phyloP scores from a whole-genome alignment of 139 green algal species.

The Chlamydomonas sphaeroides region DNA sequence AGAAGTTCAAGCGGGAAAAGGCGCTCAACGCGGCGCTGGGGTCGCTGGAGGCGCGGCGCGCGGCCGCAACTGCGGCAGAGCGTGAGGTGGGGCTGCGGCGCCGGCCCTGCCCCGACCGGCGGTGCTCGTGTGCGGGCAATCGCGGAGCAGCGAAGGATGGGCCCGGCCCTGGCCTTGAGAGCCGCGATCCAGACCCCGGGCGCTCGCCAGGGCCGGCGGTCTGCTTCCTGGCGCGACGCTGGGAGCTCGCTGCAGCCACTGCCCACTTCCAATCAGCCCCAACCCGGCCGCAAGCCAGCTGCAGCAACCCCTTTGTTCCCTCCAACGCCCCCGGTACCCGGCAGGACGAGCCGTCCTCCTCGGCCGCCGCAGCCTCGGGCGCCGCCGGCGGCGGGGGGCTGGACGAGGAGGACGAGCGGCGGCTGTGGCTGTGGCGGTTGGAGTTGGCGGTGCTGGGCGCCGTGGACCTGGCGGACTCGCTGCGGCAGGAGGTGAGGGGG shows the following conservation, averaged over 20 bases:
- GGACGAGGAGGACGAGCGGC: conserved; percentile 61
- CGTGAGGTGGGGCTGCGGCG: conserved; percentile 32
- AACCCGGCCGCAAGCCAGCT: no score
- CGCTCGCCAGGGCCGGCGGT: no score
- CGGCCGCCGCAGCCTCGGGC: not conserved
- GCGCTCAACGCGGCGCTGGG: conserved; percentile 35
- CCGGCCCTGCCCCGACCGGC: no score
- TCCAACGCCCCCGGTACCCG: not conserved
- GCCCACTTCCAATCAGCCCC: no score
- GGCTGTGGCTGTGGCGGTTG: conserved; percentile 42
- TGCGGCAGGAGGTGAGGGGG: conserved; percentile 64
- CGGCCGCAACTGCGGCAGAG: conserved; percentile 11
- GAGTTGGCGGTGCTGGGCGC: conserved; percentile 56
- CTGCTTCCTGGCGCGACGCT: no score
- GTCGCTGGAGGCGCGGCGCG: conserved; percentile 35
- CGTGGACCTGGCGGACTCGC: conserved; percentile 37
- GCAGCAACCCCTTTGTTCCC: no score
- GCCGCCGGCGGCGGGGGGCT: not conserved
- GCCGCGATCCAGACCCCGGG: no score
- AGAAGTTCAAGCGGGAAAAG: conserved; percentile 54
- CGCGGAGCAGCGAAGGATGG: no score
- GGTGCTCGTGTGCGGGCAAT: no score
- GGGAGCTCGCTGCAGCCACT: no score
- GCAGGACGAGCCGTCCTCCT: no score
- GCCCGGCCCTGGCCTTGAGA: no score